Evolutionary conservation across 148 eudicot genomes (phyloP), one percentile per base, ranked within the genome.

Genomic region (Nepenthes mirabilis): DNA sequence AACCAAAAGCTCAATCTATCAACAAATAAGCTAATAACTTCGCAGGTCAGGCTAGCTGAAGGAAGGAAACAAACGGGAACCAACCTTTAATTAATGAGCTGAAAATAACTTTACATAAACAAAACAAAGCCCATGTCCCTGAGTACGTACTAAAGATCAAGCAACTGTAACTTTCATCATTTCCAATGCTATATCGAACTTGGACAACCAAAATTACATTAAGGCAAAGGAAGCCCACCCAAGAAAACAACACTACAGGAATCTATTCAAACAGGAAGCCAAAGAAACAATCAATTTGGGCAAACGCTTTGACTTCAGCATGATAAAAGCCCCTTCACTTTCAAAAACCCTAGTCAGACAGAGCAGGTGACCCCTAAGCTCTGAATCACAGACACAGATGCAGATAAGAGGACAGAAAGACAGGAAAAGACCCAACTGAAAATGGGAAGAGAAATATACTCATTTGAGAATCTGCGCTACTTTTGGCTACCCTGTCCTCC

Each of bases 331-430:
- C 23, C 23, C 23, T 23, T 75, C 40, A 66, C 57, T 49, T 50
- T 72, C 45, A 48, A 50, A 83, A 83, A 75, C 85, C 89, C 87
- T 81, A 81, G 79, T 75, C 77, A 69, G 73, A 69, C 23, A 51
- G 9, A 66, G 61, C 60, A 55, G 55, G 43, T 55, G 33, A 11
- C 54, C 33, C 23, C 58, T 56, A 59, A 12, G 62, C 75, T 55
- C 65, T 62, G 67, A 76, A 67, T 68, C 74, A 73, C 1, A 61
- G 34, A 47, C 23, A 23, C 23, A 57, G 51, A 23, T 48, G 8
- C 53, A 43, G 23, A 53, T 7, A 23, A 59, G 37, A 43, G 73
- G 23, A 23, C 23, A 65, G 45, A 73, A 52, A 68, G 51, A 67
- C 10, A 11, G 14, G 32, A 36, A 37, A 67, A 55, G 60, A 23